Conservation (phyloP, 176 grass and related monocot species). For the Guadua angustifolia region DNA sequence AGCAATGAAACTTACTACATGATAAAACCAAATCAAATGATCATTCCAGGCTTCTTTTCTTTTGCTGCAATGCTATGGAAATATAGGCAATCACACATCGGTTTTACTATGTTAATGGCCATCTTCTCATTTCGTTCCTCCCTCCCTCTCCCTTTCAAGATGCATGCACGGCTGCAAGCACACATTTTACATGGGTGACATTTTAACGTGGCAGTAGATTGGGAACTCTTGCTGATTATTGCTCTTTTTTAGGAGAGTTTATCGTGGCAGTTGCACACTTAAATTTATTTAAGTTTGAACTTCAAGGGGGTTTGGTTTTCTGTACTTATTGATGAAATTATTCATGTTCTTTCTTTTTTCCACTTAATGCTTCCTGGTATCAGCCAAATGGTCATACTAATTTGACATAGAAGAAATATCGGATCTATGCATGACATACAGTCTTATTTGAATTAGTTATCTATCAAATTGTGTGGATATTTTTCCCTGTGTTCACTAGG, state of each 20-base stretch:
- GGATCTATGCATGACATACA: background rate
- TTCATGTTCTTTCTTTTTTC: background rate
- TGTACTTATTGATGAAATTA: conserved; percentile 16
- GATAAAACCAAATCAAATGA: background rate
- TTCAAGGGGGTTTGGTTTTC: background rate
- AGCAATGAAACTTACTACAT: background rate
- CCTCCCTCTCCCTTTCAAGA: background rate
- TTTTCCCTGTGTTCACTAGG: conserved; percentile 12
- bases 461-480: background rate
- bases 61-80: background rate
- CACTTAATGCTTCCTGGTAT: conserved; percentile 17
- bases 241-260: background rate
- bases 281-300: background rate
- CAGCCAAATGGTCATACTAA: conserved; percentile 13
- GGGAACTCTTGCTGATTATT: background rate
- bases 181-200: background rate
- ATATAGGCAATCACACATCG: background rate
- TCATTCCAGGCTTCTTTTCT: background rate
- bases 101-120: background rate
- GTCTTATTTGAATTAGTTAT: background rate
- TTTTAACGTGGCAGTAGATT: background rate
- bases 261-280: conserved; percentile 14
- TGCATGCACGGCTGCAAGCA: background rate
- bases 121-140: background rate
- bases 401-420: conserved; percentile 10